phyloP scores from a whole-genome alignment of 306 rosid genomes.

The Astragalus membranaceus region DNA sequence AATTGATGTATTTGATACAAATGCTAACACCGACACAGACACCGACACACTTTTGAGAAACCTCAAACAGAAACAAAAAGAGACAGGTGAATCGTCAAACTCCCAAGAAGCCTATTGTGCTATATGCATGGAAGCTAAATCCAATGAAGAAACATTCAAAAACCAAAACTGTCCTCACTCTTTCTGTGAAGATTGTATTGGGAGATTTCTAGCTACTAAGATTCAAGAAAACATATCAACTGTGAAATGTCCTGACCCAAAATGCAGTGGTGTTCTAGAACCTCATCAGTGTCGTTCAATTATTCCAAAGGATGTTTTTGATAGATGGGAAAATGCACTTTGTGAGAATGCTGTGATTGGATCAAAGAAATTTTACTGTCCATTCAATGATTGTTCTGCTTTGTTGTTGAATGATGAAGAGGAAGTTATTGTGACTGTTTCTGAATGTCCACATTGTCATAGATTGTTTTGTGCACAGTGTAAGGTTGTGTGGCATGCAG shows the following conservation, averaged over 20 bases:
- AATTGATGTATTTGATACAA: background rate
- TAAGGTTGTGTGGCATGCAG: slow-evolving; percentile 53
- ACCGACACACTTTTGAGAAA: background rate
- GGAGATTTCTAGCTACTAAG: slow-evolving; percentile 33
- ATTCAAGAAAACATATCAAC: slow-evolving; percentile 35
- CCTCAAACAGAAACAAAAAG: slow-evolving; percentile 5
- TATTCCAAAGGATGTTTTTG: slow-evolving; percentile 45
- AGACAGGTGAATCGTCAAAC: background rate
- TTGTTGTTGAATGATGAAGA: slow-evolving; percentile 37
- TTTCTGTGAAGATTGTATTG: slow-evolving; percentile 42
- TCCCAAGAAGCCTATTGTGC: slow-evolving; percentile 26
- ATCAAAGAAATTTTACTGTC: slow-evolving; percentile 42
- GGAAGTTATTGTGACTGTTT: slow-evolving; percentile 26
- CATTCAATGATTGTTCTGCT: slow-evolving; percentile 48
- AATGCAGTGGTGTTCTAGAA: slow-evolving; percentile 39
- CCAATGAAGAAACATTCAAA: slow-evolving; percentile 29
- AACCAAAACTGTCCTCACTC: slow-evolving; percentile 40
- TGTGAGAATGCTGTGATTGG: slow-evolving; percentile 39
- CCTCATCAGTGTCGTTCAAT: slow-evolving; percentile 28
- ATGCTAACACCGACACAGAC: no score
- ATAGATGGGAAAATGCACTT: slow-evolving; percentile 48
- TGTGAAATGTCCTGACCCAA: slow-evolving; percentile 49
- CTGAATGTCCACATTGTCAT: slow-evolving; percentile 48
- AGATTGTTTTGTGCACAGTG: slow-evolving; percentile 62
- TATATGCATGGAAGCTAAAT: slow-evolving; percentile 53